Evolutionary conservation across 2,329 filamentous ascomycete species (phyloP).

Genomic region (Rhytidhysteron rufulum): DNA sequence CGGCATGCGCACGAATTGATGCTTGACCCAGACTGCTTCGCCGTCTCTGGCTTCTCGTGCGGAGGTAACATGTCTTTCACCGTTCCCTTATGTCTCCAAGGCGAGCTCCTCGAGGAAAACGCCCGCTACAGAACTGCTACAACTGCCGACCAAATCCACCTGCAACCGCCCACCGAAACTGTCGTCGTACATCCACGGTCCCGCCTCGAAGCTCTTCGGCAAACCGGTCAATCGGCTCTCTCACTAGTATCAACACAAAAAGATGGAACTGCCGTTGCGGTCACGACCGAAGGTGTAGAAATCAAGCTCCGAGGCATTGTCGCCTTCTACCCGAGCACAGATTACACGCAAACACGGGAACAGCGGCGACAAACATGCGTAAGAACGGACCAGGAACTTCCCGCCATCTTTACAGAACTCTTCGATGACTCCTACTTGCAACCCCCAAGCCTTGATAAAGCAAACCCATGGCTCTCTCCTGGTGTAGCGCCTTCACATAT

Average conservation of each 20-base stretch:
- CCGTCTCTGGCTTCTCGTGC: constrained; percentile 59
- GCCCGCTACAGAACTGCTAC: constrained; percentile 21
- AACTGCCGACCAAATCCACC: not conserved
- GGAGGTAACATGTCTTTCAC: constrained; percentile 62
- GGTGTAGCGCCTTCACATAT: constrained; percentile 53
- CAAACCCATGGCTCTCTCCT: constrained; percentile 58
- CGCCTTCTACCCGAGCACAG: constrained; percentile 60
- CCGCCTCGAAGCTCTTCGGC: constrained; percentile 19
- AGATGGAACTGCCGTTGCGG: constrained; percentile 26
- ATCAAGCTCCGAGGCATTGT: constrained; percentile 54
- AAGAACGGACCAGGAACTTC: constrained; percentile 50
- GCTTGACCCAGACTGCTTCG: constrained; percentile 55
- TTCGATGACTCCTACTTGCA: constrained; percentile 51
- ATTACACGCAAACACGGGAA: constrained; percentile 58
- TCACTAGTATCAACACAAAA: constrained; percentile 35
- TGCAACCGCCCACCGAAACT: constrained; percentile 6
- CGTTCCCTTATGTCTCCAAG: constrained; percentile 56
- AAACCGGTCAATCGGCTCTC: constrained; percentile 31
- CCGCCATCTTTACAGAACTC: constrained; percentile 48
- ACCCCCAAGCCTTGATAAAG: constrained; percentile 47
- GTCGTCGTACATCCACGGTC: not conserved
- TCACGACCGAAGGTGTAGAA: constrained; percentile 31
- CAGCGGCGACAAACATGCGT: constrained; percentile 54
- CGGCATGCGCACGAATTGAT: constrained; percentile 53
- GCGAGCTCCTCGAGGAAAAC: constrained; percentile 34